phyloP scores from a whole-genome alignment of 352 stramenopile species.

The Phytophthora sp. region DNA sequence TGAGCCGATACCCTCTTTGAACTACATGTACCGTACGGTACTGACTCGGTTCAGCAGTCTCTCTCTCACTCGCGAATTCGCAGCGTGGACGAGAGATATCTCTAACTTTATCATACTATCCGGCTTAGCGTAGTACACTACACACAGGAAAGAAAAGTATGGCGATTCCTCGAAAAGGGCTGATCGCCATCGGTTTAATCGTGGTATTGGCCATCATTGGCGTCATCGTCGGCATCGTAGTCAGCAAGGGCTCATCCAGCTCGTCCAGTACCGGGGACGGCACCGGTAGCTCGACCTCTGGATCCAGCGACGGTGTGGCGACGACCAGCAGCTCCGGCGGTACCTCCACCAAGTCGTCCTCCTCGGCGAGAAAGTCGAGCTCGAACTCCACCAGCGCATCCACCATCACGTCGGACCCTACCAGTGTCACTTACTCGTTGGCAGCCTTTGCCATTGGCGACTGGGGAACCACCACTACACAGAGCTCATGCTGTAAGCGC shows the following conservation, averaged over 20 bases:
- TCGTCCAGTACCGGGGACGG: neutral
- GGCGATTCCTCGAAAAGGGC: neutral
- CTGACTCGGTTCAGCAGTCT: neutral
- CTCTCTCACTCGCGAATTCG: neutral
- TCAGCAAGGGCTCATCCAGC: constrained; percentile 1
- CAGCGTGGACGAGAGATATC: neutral
- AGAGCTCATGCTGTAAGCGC: constrained; percentile 12
- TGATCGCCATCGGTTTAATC: neutral
- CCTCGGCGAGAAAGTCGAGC: neutral
- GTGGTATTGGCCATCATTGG: neutral
- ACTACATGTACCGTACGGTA: no score
- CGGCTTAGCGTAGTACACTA: neutral
- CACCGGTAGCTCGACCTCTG: neutral
- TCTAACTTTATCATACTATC: neutral
- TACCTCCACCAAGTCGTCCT: neutral
- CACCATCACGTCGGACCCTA: neutral
- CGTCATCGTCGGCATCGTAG: neutral
- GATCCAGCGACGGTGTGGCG: neutral
- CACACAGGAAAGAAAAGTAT: neutral
- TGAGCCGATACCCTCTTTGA: neutral
- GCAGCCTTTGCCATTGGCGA: constrained; percentile 23
- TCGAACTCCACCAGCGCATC: neutral
- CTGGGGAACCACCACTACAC: constrained; percentile 41
- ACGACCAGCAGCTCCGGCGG: neutral
- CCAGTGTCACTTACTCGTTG: constrained; percentile 34